These are phyloP conservation scores for Dipsacomyces acuminosporus DNA, from an alignment of 371 early-diverging fungal species.

Conservation along the genomic window DNA sequence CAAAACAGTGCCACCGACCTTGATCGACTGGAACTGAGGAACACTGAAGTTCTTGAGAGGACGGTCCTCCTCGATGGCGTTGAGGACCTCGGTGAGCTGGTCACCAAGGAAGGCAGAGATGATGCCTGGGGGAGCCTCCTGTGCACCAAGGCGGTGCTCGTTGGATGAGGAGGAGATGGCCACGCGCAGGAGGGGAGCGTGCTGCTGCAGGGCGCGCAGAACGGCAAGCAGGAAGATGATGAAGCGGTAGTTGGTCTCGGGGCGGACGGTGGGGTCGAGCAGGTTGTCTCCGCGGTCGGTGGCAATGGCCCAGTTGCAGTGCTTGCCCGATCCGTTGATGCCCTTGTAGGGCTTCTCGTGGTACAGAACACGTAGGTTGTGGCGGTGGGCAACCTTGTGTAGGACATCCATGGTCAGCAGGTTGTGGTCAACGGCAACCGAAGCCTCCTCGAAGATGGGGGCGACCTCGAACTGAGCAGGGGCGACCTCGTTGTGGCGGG, in stretches of 20 bases:
- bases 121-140: constrained; percentile 97
- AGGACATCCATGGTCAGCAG: constrained; percentile 94
- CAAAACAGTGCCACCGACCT: constrained; percentile 89
- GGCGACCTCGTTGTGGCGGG: constrained; percentile 99
- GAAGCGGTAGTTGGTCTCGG: constrained; percentile 96
- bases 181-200: constrained; percentile 83
- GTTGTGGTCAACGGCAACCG: constrained; percentile 98
- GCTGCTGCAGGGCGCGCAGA: constrained; percentile 84
- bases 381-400: constrained; percentile 93
- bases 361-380: constrained; percentile 93
- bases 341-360: constrained; percentile 99
- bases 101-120: constrained; percentile 95
- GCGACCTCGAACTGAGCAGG: constrained; percentile 97
- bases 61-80: constrained; percentile 83
- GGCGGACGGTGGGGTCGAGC: constrained; percentile 86
- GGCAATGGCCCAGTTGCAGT: constrained; percentile 98
- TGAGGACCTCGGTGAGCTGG: constrained; percentile 88
- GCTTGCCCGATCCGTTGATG: constrained; percentile 98
- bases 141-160: constrained; percentile 96
- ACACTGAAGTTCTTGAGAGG: constrained; percentile 76
- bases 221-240: constrained; percentile 86
- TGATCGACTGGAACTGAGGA: constrained; percentile 80
- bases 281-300: constrained; percentile 94
- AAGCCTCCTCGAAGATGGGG: constrained; percentile 95
- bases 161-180: constrained; percentile 90